These are phyloP conservation scores for Cystofilobasidium ferigula DNA, from an alignment of 768 basidiomycete species.

Conservation along the genomic window DNA sequence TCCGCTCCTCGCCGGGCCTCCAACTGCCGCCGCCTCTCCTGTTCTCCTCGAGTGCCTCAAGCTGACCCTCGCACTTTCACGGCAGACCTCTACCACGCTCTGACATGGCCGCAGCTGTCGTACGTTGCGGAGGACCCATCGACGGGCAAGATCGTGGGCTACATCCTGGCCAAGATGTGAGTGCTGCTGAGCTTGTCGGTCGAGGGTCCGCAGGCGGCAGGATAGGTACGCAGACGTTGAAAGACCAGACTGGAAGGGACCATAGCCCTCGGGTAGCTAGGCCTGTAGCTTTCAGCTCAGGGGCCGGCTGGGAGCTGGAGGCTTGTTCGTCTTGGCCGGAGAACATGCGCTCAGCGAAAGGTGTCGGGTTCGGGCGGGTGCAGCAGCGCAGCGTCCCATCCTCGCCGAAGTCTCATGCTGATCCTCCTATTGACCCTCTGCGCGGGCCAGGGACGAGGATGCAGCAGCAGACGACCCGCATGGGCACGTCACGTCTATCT, in stretches of 20 bases:
- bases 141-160: constrained; percentile 81
- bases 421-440: too few species aligned
- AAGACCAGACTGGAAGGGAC: too few species aligned
- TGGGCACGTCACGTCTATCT: constrained; percentile 94
- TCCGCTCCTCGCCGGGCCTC: constrained; percentile 2
- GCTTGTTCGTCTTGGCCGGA: too few species aligned
- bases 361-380: too few species aligned
- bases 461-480: constrained; percentile 50
- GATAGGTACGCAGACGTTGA: too few species aligned
- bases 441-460: constrained; percentile 45
- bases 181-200: constrained; percentile 32
- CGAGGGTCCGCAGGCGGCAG: too few species aligned
- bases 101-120: constrained; percentile 88
- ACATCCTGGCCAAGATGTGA: constrained; percentile 91
- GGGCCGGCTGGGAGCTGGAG: too few species aligned
- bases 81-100: constrained; percentile 72
- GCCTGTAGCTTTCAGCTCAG: too few species aligned
- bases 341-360: too few species aligned
- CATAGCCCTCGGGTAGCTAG: too few species aligned
- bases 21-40: constrained; percentile 29
- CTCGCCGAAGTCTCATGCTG: too few species aligned
- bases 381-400: too few species aligned
- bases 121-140: constrained; percentile 76
- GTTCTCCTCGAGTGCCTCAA: not conserved
- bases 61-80: not conserved